Evolutionary conservation across 2,329 filamentous ascomycete species (phyloP).

Genomic region (Thielaviopsis euricoi): DNA sequence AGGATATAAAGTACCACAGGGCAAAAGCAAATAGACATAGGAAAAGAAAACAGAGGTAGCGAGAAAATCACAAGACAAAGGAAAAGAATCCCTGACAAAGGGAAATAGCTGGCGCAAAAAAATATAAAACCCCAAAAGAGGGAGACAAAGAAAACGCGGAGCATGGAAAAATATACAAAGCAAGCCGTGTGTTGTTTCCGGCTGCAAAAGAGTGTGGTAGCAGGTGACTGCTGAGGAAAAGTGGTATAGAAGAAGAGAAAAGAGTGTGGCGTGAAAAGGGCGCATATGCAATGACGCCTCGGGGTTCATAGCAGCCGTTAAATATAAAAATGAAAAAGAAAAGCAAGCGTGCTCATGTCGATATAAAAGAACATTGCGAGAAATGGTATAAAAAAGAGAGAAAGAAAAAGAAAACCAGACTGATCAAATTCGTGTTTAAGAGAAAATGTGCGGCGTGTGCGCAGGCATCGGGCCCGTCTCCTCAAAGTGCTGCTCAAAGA

Average conservation of each 20-base stretch:
- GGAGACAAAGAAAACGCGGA: background rate
- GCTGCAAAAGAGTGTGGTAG: background rate
- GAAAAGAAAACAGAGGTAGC: background rate
- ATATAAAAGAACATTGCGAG: background rate
- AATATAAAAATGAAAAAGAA: conserved; percentile 5
- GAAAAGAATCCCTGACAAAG: background rate
- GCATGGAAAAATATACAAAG: background rate
- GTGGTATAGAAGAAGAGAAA: conserved; percentile 2
- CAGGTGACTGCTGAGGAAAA: conserved; percentile 3
- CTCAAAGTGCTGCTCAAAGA: conserved; percentile 17
- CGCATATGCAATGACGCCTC: background rate
- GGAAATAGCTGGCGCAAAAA: background rate
- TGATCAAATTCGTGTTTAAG: background rate
- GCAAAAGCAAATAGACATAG: background rate
- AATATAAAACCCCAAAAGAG: background rate
- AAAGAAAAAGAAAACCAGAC: background rate
- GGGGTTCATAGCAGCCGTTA: conserved; percentile 10
- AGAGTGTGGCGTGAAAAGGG: background rate
- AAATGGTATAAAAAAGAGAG: background rate
- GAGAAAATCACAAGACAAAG: background rate
- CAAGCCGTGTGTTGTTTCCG: background rate
- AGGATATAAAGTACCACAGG: background rate
- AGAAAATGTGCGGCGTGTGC: conserved; percentile 12
- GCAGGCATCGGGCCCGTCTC: conserved; percentile 25
- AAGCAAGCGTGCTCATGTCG: conserved; percentile 1